Evolutionary conservation across 495 filamentous ascomycete species (phyloP).

Genomic region (Haplographium delicatum): DNA sequence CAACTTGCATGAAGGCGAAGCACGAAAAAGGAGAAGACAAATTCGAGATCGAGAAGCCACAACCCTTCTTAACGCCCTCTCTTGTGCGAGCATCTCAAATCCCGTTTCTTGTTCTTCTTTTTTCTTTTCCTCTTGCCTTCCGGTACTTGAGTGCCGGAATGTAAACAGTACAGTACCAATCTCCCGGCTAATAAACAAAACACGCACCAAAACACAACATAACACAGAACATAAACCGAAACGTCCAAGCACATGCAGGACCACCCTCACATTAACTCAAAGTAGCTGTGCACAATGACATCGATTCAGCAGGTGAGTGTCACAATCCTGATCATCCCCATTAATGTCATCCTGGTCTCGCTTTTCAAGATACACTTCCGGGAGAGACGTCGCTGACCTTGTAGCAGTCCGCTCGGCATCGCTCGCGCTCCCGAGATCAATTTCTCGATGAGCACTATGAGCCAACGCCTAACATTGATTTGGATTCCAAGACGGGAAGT

Average conservation of each 20-base stretch:
- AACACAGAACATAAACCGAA: too few relatives aligned
- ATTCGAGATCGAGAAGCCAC: too few relatives aligned
- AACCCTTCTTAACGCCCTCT: background rate
- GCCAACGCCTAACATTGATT: background rate
- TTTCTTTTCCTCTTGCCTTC: background rate
- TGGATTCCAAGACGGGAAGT: constrained; percentile 3
- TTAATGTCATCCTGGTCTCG: background rate
- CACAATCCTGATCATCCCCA: background rate
- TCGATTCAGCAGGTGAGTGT: background rate
- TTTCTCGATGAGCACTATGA: background rate
- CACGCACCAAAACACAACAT: background rate
- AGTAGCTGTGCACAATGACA: background rate
- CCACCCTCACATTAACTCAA: background rate
- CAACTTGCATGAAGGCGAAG: too few relatives aligned
- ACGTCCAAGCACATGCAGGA: background rate
- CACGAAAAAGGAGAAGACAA: too few relatives aligned
- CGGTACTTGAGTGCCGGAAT: background rate
- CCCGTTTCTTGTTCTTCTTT: background rate
- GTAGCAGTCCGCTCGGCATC: constrained; percentile 8
- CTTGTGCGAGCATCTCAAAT: background rate
- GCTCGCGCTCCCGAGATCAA: constrained; percentile 1
- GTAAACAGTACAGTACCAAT: too few relatives aligned
- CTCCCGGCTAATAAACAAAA: constrained; percentile 2
- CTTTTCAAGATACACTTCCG: background rate
- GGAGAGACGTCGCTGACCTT: background rate